A percentile compares a stretch with the other conserved stretches of the same genome.
These are phyloP conservation scores for Entrophospora sp. DNA, from an alignment of 192 early-diverging fungal species.

Conservation along the genomic window DNA sequence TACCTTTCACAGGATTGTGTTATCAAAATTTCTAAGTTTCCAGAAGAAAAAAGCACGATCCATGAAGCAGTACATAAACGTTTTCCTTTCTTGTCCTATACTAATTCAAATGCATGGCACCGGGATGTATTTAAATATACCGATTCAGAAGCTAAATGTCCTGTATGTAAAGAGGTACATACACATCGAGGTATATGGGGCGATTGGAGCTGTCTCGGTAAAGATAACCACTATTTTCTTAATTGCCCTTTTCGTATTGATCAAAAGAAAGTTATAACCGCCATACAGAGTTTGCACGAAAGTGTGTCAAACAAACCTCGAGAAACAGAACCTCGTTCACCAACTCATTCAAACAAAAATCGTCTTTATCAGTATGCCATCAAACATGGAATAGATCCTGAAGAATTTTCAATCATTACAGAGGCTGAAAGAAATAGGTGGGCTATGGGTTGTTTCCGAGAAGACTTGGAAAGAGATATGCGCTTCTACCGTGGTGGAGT, in stretches of 20 bases:
- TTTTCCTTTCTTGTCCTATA: not conserved
- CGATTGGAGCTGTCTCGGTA: too few species aligned
- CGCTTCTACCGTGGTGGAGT: too few species aligned
- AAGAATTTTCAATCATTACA: not conserved
- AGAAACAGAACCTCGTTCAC: conserved; percentile 7
- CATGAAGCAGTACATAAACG: not conserved
- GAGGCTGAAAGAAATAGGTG: not conserved
- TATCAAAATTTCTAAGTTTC: not conserved
- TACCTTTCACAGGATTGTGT: not conserved
- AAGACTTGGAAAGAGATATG: too few species aligned
- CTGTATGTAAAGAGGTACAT: too few species aligned
- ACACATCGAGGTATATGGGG: too few species aligned
- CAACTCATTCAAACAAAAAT: conserved; percentile 10
- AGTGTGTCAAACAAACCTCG: conserved; percentile 14
- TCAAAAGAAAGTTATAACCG: not conserved
- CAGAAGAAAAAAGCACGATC: not conserved
- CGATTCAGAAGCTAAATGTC: too few species aligned
- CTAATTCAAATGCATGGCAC: too few species aligned
- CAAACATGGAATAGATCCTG: not conserved
- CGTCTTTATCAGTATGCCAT: too few species aligned
- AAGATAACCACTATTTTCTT: too few species aligned
- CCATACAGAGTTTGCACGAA: conserved; percentile 7
- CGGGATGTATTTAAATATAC: too few species aligned
- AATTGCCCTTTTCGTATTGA: too few species aligned
- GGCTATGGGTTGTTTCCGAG: not conserved